These are phyloP conservation scores for Anisodus tanguticus DNA, from an alignment of 257 asterid species.

Conservation along the genomic window DNA sequence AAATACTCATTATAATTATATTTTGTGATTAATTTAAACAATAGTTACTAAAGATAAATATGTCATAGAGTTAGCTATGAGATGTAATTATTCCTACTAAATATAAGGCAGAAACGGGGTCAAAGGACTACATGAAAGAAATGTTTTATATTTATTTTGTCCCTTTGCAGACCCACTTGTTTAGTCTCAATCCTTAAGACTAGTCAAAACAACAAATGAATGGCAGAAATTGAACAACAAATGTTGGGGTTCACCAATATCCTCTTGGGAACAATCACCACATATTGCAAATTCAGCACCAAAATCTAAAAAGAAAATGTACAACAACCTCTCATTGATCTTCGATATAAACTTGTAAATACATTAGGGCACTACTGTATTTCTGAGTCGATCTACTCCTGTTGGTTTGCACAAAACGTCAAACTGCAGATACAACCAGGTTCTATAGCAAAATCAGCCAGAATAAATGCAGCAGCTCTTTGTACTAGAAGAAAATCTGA, in stretches of 20 bases:
- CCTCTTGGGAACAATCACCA: conserved; percentile 8
- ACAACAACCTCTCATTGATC: not conserved
- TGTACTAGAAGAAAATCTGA: not conserved
- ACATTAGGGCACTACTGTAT: not conserved
- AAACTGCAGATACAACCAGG: not conserved
- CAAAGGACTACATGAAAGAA: not conserved
- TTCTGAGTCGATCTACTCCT: not conserved
- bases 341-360: not conserved
- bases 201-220: not conserved
- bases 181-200: too few species aligned
- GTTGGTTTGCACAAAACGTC: not conserved
- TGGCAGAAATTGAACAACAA: conserved; percentile 8
- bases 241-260: conserved; percentile 14
- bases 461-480: not conserved
- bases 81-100: too few species aligned
- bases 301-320: conserved; percentile 13
- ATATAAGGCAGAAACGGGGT: not conserved
- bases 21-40: too few species aligned
- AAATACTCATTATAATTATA: too few species aligned
- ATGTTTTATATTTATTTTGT: too few species aligned
- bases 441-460: not conserved
- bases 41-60: too few species aligned
- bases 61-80: too few species aligned
- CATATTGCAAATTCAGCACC: conserved; percentile 5
- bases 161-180: too few species aligned